phyloP scores from a whole-genome alignment of 1,284 basidiomycete species.

The Cystobasidium sp. region DNA sequence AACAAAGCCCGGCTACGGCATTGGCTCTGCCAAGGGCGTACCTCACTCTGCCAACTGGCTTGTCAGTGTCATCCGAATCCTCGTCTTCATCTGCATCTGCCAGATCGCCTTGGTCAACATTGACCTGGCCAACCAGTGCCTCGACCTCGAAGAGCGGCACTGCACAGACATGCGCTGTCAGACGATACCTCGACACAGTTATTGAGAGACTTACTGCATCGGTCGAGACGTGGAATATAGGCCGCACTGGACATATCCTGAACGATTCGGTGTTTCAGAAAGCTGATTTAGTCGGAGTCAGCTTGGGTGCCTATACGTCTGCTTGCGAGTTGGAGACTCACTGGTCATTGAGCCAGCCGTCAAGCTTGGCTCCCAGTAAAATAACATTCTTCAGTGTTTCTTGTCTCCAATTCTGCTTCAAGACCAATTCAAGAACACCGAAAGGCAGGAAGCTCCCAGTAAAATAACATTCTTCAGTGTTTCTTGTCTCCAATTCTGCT shows the following conservation, averaged over 20 bases:
- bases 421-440: constrained; percentile 23
- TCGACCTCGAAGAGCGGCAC: constrained; percentile 27
- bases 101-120: neutral
- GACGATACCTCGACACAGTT: neutral
- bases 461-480: constrained; percentile 24
- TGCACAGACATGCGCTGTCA: neutral
- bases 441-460: constrained; percentile 26
- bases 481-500: constrained; percentile 19
- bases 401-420: constrained; percentile 19
- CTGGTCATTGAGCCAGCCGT: constrained; percentile 38
- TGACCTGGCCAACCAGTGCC: neutral
- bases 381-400: constrained; percentile 18
- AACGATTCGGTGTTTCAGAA: neutral
- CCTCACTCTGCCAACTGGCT: neutral
- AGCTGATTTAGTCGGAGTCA: constrained; percentile 2
- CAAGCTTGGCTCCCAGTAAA: neutral
- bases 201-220: constrained; percentile 10
- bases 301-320: neutral
- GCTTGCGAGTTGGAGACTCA: neutral
- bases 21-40: neutral
- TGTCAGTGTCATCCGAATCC: neutral
- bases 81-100: neutral
- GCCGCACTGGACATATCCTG: neutral
- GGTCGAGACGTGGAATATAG: constrained; percentile 22
- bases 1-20: neutral